A percentile compares a stretch with the other conserved stretches of the same genome.
Conservation (phyloP, 1,284 basidiomycete genomes). For the Takashimella koratensis region DNA sequence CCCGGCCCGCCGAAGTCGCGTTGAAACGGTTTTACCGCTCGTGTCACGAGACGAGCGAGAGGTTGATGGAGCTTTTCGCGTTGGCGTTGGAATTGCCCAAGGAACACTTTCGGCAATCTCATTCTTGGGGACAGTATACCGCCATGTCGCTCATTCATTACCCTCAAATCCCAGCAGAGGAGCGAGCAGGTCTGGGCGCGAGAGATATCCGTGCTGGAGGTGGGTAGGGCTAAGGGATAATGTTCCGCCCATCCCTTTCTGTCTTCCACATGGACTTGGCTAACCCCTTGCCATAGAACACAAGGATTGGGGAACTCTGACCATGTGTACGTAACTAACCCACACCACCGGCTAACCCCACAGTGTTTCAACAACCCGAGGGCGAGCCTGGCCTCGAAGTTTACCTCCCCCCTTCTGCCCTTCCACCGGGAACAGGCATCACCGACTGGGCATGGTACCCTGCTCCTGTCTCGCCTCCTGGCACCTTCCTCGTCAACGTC, state of each 20-base stretch:
- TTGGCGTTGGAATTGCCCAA: constrained; percentile 17
- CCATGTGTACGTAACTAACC: constrained; percentile 11
- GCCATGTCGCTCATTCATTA: constrained; percentile 24
- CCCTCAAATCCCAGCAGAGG: constrained; percentile 7
- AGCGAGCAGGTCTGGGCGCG: constrained; percentile 6
- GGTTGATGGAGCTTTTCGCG: constrained; percentile 21
- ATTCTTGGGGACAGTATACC: constrained; percentile 22
- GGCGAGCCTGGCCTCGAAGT: constrained; percentile 23
- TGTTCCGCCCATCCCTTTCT: too few species aligned
- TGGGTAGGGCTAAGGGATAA: too few species aligned
- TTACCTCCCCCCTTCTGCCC: constrained; percentile 13
- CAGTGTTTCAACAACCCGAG: constrained; percentile 21
- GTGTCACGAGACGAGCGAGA: constrained; percentile 18
- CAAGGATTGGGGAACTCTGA: constrained; percentile 28
- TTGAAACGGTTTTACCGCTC: constrained; percentile 19
- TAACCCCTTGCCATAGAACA: constrained; percentile 10
- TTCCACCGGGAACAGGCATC: neutral
- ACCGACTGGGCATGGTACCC: constrained; percentile 16
- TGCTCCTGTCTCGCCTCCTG: constrained; percentile 20
- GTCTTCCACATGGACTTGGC: neutral
- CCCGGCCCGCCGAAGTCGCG: neutral
- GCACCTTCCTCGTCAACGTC: constrained; percentile 24
- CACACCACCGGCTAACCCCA: too few species aligned
- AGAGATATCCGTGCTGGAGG: constrained; percentile 23
- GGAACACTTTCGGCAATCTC: constrained; percentile 19